phyloP scores from a whole-genome alignment of 805 yeast species.

The Yarrowia sp. region DNA sequence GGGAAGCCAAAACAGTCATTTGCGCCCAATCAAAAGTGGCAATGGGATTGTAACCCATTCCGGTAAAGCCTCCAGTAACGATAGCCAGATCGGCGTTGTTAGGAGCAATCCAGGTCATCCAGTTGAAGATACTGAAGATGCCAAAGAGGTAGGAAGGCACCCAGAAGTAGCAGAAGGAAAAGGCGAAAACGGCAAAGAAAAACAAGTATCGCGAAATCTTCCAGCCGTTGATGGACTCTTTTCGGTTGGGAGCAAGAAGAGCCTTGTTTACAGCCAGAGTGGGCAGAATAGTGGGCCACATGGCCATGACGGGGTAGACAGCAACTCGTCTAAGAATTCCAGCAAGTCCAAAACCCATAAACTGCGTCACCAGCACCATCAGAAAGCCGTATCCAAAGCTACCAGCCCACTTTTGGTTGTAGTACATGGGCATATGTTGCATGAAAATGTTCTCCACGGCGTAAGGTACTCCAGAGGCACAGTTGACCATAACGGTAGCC shows the following conservation, averaged over 20 bases:
- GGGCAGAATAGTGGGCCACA: neutral
- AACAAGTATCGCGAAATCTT: slow-evolving; percentile 50
- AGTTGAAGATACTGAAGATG: slow-evolving; percentile 59
- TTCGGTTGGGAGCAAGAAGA: neutral
- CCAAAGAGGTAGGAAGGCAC: slow-evolving; percentile 62
- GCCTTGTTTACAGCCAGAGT: neutral
- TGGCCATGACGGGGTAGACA: neutral
- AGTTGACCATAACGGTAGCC: neutral
- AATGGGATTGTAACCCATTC: slow-evolving; percentile 41
- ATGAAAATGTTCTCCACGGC: neutral
- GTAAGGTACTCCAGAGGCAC: neutral
- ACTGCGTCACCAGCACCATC: neutral
- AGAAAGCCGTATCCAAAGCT: neutral
- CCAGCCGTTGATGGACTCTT: slow-evolving; percentile 47
- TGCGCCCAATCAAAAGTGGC: neutral
- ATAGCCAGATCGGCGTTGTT: slow-evolving; percentile 47
- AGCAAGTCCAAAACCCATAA: neutral
- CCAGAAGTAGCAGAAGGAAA: slow-evolving; percentile 60
- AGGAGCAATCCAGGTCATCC: slow-evolving; percentile 55
- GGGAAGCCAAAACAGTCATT: slow-evolving; percentile 19
- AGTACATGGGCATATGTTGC: neutral
- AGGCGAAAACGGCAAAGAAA: slow-evolving; percentile 44
- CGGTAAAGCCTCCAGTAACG: slow-evolving; percentile 43
- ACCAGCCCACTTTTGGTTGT: neutral
- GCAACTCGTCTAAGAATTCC: neutral